These are phyloP conservation scores for Aspergillus saccharolyticus DNA, from an alignment of 495 filamentous ascomycete genomes.

Conservation along the genomic window DNA sequence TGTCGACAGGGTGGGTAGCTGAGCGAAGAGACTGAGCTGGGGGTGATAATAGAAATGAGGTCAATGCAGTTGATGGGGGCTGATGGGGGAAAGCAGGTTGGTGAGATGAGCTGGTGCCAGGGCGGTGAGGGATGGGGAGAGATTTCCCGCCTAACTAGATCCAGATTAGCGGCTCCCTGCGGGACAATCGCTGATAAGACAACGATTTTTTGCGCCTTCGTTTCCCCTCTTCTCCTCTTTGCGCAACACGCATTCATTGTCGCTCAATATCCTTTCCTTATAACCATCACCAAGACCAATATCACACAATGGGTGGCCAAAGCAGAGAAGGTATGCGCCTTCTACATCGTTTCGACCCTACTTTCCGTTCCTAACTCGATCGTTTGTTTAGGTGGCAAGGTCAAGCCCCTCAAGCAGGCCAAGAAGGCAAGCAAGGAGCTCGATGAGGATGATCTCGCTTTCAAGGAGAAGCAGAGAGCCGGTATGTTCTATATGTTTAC, in stretches of 20 bases:
- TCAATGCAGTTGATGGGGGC: not conserved
- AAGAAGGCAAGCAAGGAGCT: conserved; percentile 74
- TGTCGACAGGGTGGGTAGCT: not conserved
- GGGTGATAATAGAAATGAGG: not conserved
- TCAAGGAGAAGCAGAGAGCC: conserved; percentile 66
- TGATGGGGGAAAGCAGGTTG: not conserved
- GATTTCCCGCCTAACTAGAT: conserved; percentile 19
- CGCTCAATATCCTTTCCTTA: conserved; percentile 3
- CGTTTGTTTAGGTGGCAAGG: conserved; percentile 63
- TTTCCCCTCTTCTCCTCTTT: conserved; percentile 20
- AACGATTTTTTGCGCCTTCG: conserved; percentile 8
- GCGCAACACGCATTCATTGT: conserved; percentile 14
- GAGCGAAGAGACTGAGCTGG: not conserved
- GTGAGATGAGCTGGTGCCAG: not conserved
- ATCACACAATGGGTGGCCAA: conserved; percentile 57
- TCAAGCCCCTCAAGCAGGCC: conserved; percentile 74
- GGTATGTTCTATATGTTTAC: conserved; percentile 48
- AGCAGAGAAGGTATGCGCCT: conserved; percentile 56
- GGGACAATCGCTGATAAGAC: conserved; percentile 15
- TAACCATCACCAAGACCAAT: conserved; percentile 5
- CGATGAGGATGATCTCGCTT: conserved; percentile 73
- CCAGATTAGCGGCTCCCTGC: conserved; percentile 15
- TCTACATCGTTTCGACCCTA: not conserved
- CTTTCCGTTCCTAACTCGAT: not conserved
- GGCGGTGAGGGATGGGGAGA: conserved; percentile 12